Percentiles rank a stretch among this genome's conserved stretches.
phyloP scores from a whole-genome alignment of 371 early-diverging fungal genomes.

The Mucor plumbeus region DNA sequence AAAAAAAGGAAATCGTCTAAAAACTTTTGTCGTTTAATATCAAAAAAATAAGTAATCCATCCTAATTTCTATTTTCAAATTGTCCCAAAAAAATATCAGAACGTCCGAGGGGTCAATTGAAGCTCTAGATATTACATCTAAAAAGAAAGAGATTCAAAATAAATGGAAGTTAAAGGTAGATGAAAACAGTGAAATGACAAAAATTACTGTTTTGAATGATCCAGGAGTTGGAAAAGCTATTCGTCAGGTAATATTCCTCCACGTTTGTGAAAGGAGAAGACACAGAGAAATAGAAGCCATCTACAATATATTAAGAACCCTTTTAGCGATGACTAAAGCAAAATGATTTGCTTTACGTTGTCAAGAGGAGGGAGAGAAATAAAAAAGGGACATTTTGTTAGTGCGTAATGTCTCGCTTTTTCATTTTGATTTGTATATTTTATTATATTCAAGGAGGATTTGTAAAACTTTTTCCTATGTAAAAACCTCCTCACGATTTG shows the following conservation, averaged over 20 bases:
- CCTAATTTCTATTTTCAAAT: no score
- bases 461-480: not conserved
- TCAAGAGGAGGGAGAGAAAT: not conserved
- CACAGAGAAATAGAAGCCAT: constrained; percentile 1
- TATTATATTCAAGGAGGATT: constrained; percentile 1
- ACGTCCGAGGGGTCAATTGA: constrained; percentile 17
- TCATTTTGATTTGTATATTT: constrained; percentile 9
- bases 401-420: not conserved
- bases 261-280: constrained; percentile 9
- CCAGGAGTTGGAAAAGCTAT: constrained; percentile 29
- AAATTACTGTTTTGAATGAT: constrained; percentile 33
- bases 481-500: not conserved
- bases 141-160: constrained; percentile 9
- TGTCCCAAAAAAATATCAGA: no score
- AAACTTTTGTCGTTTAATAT: no score
- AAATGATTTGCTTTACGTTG: not conserved
- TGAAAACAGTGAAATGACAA: constrained; percentile 33
- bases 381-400: not conserved
- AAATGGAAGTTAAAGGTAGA: constrained; percentile 24
- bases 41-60: no score
- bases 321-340: not conserved
- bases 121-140: not conserved
- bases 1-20: no score
- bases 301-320: not conserved
- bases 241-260: constrained; percentile 21